Conservation (phyloP, 1,139 yeast genomes). For the Spathaspora jeffriesii region DNA sequence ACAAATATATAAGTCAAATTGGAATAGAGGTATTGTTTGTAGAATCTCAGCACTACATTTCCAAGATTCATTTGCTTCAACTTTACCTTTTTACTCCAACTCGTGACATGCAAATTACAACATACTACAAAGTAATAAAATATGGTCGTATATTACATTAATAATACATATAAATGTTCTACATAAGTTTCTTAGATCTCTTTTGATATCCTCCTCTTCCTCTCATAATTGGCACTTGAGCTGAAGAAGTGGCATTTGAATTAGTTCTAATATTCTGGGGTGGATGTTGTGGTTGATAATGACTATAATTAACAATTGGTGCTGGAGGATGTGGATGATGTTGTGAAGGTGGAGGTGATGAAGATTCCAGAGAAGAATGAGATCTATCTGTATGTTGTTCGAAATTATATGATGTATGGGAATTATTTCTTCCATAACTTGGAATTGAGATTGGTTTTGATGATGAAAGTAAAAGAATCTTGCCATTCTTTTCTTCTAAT, state of each 20-base stretch:
- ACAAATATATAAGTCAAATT: too few relatives aligned
- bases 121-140: too few relatives aligned
- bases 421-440: constrained; percentile 1
- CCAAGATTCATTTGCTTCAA: too few relatives aligned
- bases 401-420: constrained; percentile 2
- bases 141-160: too few relatives aligned
- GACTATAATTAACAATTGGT: constrained; percentile 6
- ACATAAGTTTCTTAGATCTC: constrained; percentile 39
- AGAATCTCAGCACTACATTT: too few relatives aligned
- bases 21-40: too few relatives aligned
- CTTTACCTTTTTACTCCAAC: too few relatives aligned
- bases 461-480: constrained; percentile 34
- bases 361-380: constrained; percentile 8
- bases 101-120: too few relatives aligned
- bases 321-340: constrained; percentile 6
- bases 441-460: constrained; percentile 49
- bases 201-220: constrained; percentile 56
- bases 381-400: constrained; percentile 8
- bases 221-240: constrained; percentile 38
- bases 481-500: constrained; percentile 38
- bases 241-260: constrained; percentile 3
- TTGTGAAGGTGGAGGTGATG: constrained; percentile 6
- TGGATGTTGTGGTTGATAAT: constrained; percentile 5
- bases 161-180: constrained; percentile 1
- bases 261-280: constrained; percentile 9